Evolutionary conservation across 2,329 filamentous ascomycete species (phyloP).

Genomic region (Fulvia fulva): DNA sequence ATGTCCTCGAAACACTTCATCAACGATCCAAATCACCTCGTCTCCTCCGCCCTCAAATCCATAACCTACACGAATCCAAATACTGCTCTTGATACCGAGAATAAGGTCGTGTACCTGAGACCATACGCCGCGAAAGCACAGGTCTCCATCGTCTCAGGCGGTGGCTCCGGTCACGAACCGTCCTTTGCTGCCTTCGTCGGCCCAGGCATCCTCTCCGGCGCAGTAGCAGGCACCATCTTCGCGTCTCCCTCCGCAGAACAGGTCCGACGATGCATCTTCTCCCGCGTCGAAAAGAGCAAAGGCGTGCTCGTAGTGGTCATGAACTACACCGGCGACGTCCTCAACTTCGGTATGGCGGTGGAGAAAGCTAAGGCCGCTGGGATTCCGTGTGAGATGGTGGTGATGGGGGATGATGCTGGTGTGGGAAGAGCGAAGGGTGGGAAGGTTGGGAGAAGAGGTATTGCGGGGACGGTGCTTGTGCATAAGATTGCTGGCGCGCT

Average conservation of each 20-base stretch:
- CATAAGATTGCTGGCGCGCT: constrained; percentile 84
- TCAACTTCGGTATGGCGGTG: constrained; percentile 91
- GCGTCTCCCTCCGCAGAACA: constrained; percentile 79
- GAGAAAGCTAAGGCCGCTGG: constrained; percentile 85
- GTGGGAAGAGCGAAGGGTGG: constrained; percentile 77
- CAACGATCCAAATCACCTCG: constrained; percentile 74
- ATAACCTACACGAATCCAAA: constrained; percentile 82
- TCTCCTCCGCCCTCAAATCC: constrained; percentile 70
- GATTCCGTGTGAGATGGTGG: constrained; percentile 77
- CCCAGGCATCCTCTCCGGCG: constrained; percentile 70
- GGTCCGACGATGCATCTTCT: constrained; percentile 70
- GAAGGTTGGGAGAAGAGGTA: constrained; percentile 88
- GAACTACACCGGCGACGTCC: constrained; percentile 64
- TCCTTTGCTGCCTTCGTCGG: constrained; percentile 85
- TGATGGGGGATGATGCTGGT: constrained; percentile 87
- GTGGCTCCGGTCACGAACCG: constrained; percentile 86
- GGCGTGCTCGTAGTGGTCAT: constrained; percentile 89
- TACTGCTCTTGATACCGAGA: constrained; percentile 68
- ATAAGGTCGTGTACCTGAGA: constrained; percentile 80
- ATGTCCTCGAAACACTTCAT: constrained; percentile 72
- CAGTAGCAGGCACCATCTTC: constrained; percentile 84
- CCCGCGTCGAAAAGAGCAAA: constrained; percentile 64
- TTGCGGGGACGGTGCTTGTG: constrained; percentile 88
- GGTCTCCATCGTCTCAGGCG: constrained; percentile 82
- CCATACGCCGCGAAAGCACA: constrained; percentile 51